Evolutionary conservation across 2,329 filamentous ascomycete genomes (phyloP).

Genomic region (Annulohypoxylon truncatum): DNA sequence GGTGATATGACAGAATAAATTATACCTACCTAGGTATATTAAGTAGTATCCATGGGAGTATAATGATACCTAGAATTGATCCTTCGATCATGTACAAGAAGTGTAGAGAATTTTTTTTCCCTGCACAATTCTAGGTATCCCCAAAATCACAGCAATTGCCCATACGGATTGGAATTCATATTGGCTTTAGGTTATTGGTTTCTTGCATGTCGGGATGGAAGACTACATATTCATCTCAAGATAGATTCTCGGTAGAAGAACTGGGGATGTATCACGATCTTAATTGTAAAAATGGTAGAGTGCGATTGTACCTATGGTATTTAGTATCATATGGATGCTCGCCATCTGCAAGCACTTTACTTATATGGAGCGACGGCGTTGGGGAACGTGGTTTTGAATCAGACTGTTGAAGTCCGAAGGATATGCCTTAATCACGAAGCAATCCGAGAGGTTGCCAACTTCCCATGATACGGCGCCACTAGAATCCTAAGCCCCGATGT

Average conservation of each 20-base stretch:
- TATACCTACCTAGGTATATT: too few relatives aligned
- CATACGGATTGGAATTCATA: not conserved
- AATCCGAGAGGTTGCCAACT: slow-evolving; percentile 40
- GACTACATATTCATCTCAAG: slow-evolving; percentile 26
- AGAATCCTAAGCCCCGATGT: slow-evolving; percentile 19
- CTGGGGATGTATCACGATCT: not conserved
- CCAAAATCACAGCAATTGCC: not conserved
- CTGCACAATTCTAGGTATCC: not conserved
- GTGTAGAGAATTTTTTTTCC: too few relatives aligned
- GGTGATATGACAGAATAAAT: slow-evolving; percentile 10
- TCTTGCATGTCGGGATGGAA: slow-evolving; percentile 22
- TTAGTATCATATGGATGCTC: not conserved
- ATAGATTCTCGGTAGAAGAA: slow-evolving; percentile 4
- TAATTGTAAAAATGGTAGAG: not conserved
- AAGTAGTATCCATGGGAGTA: too few relatives aligned
- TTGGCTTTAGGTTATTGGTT: slow-evolving; percentile 3
- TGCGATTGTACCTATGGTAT: not conserved
- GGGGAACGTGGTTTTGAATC: slow-evolving; percentile 7
- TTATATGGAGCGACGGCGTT: not conserved
- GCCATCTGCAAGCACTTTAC: slow-evolving; percentile 2
- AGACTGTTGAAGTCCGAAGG: slow-evolving; percentile 12
- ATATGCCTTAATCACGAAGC: slow-evolving; percentile 21
- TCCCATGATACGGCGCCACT: slow-evolving; percentile 2
- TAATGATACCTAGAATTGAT: too few relatives aligned
- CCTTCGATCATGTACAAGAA: too few relatives aligned